Evolutionary conservation across 1,284 basidiomycete species (phyloP).

Genomic region (Fomitopsis pinicola): DNA sequence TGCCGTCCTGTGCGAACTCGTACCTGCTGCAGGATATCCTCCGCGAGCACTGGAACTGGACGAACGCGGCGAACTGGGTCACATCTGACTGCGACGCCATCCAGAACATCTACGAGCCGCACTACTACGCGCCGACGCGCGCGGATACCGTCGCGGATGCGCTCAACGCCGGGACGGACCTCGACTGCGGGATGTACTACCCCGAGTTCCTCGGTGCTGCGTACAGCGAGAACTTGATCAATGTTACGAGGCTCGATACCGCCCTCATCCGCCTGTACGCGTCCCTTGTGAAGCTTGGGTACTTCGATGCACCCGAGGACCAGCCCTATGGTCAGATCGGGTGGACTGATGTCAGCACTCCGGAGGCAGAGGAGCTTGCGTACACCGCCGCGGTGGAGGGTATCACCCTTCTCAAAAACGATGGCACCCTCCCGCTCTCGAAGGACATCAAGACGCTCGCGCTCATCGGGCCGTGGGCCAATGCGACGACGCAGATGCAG

Average conservation of each 20-base stretch:
- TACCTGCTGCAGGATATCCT: slow-evolving; percentile 49
- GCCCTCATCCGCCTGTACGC: slow-evolving; percentile 45
- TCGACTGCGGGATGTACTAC: slow-evolving; percentile 51
- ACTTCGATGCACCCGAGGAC: slow-evolving; percentile 44
- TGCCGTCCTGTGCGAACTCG: slow-evolving; percentile 48
- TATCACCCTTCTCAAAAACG: slow-evolving; percentile 53
- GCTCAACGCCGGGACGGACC: slow-evolving; percentile 49
- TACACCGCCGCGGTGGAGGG: slow-evolving; percentile 47
- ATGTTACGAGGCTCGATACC: slow-evolving; percentile 36
- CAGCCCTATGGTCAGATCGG: slow-evolving; percentile 48
- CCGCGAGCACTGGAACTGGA: slow-evolving; percentile 44
- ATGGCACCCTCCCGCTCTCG: slow-evolving; percentile 46
- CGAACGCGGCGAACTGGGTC: slow-evolving; percentile 48
- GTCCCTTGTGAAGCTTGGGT: slow-evolving; percentile 52
- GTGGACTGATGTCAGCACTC: slow-evolving; percentile 46
- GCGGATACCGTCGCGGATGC: slow-evolving; percentile 45
- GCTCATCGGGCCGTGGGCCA: slow-evolving; percentile 51
- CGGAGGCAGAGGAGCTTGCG: slow-evolving; percentile 43
- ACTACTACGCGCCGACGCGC: slow-evolving; percentile 40
- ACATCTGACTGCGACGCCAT: slow-evolving; percentile 39
- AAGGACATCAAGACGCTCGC: slow-evolving; percentile 40
- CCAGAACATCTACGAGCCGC: slow-evolving; percentile 44
- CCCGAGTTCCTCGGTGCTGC: slow-evolving; percentile 40
- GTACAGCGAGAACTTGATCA: slow-evolving; percentile 42
- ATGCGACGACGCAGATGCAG: slow-evolving; percentile 51